Base-by-base conservation (phyloP, 768 basidiomycete species). In the Rhodotorula paludigena region DNA sequence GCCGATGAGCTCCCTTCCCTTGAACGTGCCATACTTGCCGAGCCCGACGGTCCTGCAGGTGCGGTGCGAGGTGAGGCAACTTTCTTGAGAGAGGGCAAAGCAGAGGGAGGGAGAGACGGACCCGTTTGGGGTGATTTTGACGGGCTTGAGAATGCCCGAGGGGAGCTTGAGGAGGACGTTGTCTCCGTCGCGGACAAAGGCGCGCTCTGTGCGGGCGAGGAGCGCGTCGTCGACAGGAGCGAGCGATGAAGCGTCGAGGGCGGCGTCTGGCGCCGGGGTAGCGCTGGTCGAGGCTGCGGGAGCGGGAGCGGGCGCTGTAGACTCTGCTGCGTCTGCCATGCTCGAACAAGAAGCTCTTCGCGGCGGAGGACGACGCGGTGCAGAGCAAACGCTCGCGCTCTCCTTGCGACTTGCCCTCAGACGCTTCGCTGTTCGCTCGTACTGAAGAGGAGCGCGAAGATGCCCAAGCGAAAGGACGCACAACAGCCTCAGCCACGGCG, bases 1-100 rank as follows among this genome's bases (percentile, higher is more conserved):
- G 33, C 85, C 86, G 38, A 94, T 81, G 39, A 99, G 83, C 59
- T 90, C 86, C 5, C 47, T 44, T 25, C 86, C 83, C 66, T 83
- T 78, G 78, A 99, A 97, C 7, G 86, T 84, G 18, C 94, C 96
- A 67, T 89, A 86, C 79, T 89, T 90, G 68, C 92, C 92, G 28
- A 96, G 80, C 41, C 84, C 83, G 53, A 92, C 78, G 23, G 81
- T 84, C 54, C 92, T 93, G 75, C 48, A n/a, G 16, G 21, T 16
- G 12, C 53, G 42, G 11, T 32, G 10, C n/a, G 33, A 54, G 55
- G 55, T 20, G 52, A 44, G 47, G 21, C 18, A 25, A 16, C 36
- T 32, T 21, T 57, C 62, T 15, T 52, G n/a, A 21, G 47, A 6
- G 41, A 16, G 58, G 44, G 38, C 42, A 36, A 32, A 30, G 25